A percentile compares a stretch with the other conserved stretches of the same genome.
Conservation (phyloP, 2,329 filamentous ascomycete genomes). For the Alternaria postmessia region DNA sequence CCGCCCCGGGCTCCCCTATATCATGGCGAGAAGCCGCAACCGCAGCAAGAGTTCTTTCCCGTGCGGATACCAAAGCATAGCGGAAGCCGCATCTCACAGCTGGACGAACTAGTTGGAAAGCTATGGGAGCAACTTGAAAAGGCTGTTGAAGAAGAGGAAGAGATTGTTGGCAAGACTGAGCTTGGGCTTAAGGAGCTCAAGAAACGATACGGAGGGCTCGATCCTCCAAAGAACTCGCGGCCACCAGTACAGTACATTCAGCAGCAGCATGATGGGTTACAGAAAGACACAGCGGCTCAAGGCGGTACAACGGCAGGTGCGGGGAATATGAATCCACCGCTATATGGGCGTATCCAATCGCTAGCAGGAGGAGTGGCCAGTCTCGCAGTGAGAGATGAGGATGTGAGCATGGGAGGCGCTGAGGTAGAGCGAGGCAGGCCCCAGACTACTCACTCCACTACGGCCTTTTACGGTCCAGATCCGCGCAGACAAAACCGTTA, state of each 20-base stretch:
- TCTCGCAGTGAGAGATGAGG: background rate
- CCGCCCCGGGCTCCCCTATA: background rate
- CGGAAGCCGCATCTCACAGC: background rate
- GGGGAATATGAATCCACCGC: background rate
- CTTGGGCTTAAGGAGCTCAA: constrained; percentile 7
- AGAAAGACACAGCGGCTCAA: background rate
- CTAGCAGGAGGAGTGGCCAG: background rate
- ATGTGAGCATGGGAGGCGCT: background rate
- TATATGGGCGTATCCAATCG: background rate
- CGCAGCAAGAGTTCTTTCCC: constrained; percentile 9
- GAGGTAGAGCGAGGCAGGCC: background rate
- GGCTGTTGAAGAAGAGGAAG: constrained; percentile 4
- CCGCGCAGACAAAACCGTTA: background rate
- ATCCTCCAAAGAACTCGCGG: background rate
- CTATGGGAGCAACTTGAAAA: constrained; percentile 1
- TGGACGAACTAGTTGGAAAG: background rate
- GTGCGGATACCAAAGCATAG: background rate
- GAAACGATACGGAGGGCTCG: constrained; percentile 4
- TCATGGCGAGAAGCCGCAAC: background rate
- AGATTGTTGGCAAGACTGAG: background rate
- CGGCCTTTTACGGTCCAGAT: constrained; percentile 3
- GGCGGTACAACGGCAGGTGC: background rate
- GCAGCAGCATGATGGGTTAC: background rate
- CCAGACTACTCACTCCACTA: background rate
- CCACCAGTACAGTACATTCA: background rate